These are phyloP conservation scores for Chimonanthus praecox DNA, from an alignment of 164 flowering plant species.

Conservation along the genomic window DNA sequence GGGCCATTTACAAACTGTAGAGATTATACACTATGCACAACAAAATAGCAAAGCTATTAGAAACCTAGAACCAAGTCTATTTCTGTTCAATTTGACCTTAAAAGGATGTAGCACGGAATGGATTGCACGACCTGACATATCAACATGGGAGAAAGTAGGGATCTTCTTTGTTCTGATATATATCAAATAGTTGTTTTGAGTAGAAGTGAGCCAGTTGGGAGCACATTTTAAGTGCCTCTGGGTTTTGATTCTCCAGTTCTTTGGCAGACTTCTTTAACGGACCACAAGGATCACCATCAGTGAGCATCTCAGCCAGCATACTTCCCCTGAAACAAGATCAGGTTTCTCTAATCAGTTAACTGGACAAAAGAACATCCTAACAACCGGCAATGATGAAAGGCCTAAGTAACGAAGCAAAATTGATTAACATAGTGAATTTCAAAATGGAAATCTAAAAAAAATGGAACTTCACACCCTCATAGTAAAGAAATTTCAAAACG, in stretches of 20 bases:
- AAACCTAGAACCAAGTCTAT: too few species aligned
- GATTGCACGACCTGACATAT: too few species aligned
- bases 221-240: constrained; percentile 5
- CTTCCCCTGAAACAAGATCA: constrained; percentile 7
- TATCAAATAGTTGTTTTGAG: constrained; percentile 12
- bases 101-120: too few species aligned
- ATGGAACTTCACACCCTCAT: too few species aligned
- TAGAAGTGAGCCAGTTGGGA: constrained; percentile 4
- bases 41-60: too few species aligned
- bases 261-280: constrained; percentile 10
- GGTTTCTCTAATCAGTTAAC: background rate
- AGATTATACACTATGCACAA: too few species aligned
- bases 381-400: background rate
- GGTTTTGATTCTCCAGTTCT: constrained; percentile 7
- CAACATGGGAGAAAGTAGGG: background rate
- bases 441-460: too few species aligned
- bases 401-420: background rate
- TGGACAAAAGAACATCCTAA: background rate
- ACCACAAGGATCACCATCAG: constrained; percentile 8
- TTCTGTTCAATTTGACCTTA: too few species aligned
- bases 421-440: background rate
- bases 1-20: too few species aligned
- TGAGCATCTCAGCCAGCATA: constrained; percentile 4
- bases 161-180: constrained; percentile 7
- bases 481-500: too few species aligned